Evolutionary conservation across 78 protist species (phyloP), one percentile per base, ranked within the genome.

Genomic region (Dictyostelium intermedium): DNA sequence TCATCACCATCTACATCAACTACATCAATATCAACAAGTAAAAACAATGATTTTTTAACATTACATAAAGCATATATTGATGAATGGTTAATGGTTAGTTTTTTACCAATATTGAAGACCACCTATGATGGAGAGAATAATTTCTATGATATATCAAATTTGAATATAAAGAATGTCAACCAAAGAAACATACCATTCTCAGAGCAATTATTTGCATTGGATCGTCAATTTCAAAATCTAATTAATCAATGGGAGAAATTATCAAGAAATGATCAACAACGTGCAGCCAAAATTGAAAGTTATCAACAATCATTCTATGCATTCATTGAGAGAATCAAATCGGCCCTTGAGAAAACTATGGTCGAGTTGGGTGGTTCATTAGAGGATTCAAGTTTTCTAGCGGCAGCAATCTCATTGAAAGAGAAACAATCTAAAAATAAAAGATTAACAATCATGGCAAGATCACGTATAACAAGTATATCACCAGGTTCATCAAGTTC

Each of bases 61-160:
- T 39, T 87, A 23, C 93, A 87, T 61, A 60, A 61, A 39, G 93
- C 93, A 11, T 87, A 87, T 45, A 11, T 77, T 2, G 93, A 87
- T 41, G 93, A 87, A 61, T 87, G 93, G 93, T 43, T 87, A 25
- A 47, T 79, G 23, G 73, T 87, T 20, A 32, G 80, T 37, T 87
- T 79, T 73, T 30, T 87, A 41, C 93, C 93, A 41, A 37, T 60
- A 39, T 16, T 87, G 11, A 87, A 87, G 56, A 82, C 72, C 6
- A 79, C 93, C 3, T 87, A 56, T 73, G 72, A 79, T 20, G 73
- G 53, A 13, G 93, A 87, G 81, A 87, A 87, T 20, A 77, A 60
- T 53, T 87, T 41, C 32, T 87, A 87, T 43, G 86, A 87, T 63
- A 77, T 87, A 3, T 16, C 56, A 3, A 39, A 41, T 25, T 34